Evolutionary conservation across 495 filamentous ascomycete genomes (phyloP), one percentile per base, ranked within the genome.

Genomic region (Sporormia fimetaria): DNA sequence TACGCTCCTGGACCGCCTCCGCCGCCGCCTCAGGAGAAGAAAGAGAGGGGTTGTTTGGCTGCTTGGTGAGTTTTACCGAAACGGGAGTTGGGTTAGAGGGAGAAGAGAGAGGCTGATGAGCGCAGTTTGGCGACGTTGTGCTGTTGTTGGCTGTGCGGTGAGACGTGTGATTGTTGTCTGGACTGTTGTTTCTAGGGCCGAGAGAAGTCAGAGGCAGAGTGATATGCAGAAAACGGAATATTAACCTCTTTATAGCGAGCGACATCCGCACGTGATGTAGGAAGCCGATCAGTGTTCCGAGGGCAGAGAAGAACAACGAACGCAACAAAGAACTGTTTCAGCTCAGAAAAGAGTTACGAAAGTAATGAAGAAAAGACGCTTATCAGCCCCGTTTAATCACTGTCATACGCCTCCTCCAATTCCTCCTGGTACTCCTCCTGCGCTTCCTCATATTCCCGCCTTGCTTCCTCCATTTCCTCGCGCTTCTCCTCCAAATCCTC

Each of bases 361-460:
- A n/a, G n/a, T n/a, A n/a, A n/a, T n/a, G n/a, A n/a, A n/a, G n/a
- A n/a, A n/a, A n/a, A n/a, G n/a, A n/a, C n/a, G n/a, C n/a, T n/a
- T 33, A 11, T 35, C 12, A 43, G 15, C 33, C 38, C n/a, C n/a
- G n/a, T n/a, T n/a, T n/a, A n/a, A n/a, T n/a, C n/a, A n/a, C n/a
- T n/a, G 17, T 49, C 50, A 26, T 53, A 49, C 12, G 38, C 43
- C 33, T 54, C 38, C 30, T 49, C 52, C 9, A 56, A 21, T 34
- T 56, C 45, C 42, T 56, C 51, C 29, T 68, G 59, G 40, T 69
- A 75, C 30, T 85, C 81, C 14, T 83, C 77, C 47, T 69, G 64
- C 0, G 72, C 67, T 38, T 69, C 70, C 49, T 69, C 69, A 37
- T 38, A 28, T 8, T 50, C 42, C 37, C 45, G 41, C 33, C 26